Evolutionary conservation across 352 stramenopile genomes (phyloP), one percentile per base, ranked within the genome.

Genomic region (Pilasporangium apinafurcum): DNA sequence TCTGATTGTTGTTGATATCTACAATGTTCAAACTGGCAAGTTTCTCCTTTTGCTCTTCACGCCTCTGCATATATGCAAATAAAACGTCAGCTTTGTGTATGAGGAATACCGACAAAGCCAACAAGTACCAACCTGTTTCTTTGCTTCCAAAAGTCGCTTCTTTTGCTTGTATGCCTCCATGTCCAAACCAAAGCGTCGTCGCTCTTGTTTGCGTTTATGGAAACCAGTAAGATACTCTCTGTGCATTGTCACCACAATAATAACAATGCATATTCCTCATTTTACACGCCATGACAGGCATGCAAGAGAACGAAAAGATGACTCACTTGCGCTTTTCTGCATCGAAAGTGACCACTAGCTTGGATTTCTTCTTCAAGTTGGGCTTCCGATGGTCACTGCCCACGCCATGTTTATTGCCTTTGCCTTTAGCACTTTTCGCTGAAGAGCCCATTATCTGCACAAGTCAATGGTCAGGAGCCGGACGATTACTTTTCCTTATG

Each of bases 111-210:
- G 21, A 1, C n/a, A 20, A 39, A 8, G 17, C 14, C 18, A 22
- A 32, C 27, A 17, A 35, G 14, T 1, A 18, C 20, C 21, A 35
- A 77, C 67, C 56, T 92, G 74, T 61, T 92, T 94, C 55, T 81
- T 79, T 44, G 68, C 72, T 49, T 92, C 79, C 18, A 94, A 41
- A 25, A 83, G 67, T 6, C 59, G 60, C 47, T 94, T 94, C 58
- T 94, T 86, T 40, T 87, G 76, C 68, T 94, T 94, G 62, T 68
- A 94, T 37, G 82, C 82, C 62, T 94, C 77, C 82, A 94, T 94
- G 44, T 94, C 79, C 45, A 92, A 54, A 1, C 82, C 82, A 40
- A 91, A 94, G 48, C 82, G 79, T 39, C 82, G 75, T 20, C 82
- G 74, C 50, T 94, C 82, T 48, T 91, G 77, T 53, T 94, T 94